These are phyloP conservation scores for Gossypium schwendimanii DNA, from an alignment of 441 rosid genomes.

Conservation along the genomic window DNA sequence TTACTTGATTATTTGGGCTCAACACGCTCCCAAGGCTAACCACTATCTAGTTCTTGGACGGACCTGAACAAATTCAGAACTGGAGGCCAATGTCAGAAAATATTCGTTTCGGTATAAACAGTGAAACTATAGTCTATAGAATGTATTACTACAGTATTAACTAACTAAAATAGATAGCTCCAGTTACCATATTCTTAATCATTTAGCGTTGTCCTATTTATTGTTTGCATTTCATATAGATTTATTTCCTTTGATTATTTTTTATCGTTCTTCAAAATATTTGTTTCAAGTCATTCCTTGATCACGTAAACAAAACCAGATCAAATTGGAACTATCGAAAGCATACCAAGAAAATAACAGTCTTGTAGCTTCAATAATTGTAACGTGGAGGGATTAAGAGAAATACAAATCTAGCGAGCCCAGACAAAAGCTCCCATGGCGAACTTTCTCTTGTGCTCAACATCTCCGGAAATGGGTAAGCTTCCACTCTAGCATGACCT, in stretches of 20 bases:
- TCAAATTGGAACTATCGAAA: neutral
- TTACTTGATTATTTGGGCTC: neutral
- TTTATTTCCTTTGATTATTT: neutral
- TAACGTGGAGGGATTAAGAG: neutral
- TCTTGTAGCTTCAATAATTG: neutral
- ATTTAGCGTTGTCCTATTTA: neutral
- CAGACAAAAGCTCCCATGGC: conserved; percentile 47
- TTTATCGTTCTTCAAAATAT: neutral
- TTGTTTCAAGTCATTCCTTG: neutral
- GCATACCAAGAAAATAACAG: neutral
- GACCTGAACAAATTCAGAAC: neutral
- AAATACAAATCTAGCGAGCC: conserved; percentile 11
- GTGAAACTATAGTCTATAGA: neutral
- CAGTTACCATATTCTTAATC: neutral
- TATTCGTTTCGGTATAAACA: neutral
- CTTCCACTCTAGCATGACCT: conserved; percentile 45
- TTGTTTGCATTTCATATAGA: neutral
- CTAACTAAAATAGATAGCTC: neutral
- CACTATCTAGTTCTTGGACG: neutral
- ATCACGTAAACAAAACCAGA: neutral
- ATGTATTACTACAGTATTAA: neutral
- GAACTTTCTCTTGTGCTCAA: conserved; percentile 34
- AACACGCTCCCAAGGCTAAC: neutral
- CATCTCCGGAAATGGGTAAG: conserved; percentile 27
- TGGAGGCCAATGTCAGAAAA: neutral